Percentiles rank a stretch among this genome's conserved stretches.
These are phyloP conservation scores for Cutaneotrichosporon daszewskae DNA, from an alignment of 1,284 basidiomycete genomes.

Conservation along the genomic window DNA sequence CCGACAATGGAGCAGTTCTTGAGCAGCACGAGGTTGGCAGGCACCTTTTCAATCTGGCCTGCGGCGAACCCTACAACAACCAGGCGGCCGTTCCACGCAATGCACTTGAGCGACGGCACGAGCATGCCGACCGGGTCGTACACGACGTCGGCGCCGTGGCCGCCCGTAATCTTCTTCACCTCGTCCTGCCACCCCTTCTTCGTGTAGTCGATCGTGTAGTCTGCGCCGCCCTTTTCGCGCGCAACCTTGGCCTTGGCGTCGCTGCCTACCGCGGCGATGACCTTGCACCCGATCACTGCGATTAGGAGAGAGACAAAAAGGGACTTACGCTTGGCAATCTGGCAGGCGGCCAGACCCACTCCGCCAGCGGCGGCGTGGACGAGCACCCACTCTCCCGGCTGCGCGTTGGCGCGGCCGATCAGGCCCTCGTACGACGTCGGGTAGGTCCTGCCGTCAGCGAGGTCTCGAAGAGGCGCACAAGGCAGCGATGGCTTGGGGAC, in stretches of 20 bases:
- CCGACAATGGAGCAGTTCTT: constrained; percentile 81
- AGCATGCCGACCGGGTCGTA: constrained; percentile 73
- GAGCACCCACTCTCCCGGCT: constrained; percentile 78
- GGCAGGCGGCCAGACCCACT: constrained; percentile 84
- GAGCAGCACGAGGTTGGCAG: constrained; percentile 78
- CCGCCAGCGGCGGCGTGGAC: constrained; percentile 80
- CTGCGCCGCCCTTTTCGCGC: constrained; percentile 44
- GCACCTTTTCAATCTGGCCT: constrained; percentile 83
- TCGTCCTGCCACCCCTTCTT: constrained; percentile 49
- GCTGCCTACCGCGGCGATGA: constrained; percentile 50
- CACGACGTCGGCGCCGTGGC: constrained; percentile 78
- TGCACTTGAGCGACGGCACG: constrained; percentile 63
- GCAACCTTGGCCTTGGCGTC: constrained; percentile 48
- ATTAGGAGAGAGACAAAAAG: neutral
- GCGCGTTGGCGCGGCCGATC: constrained; percentile 71
- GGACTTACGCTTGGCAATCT: constrained; percentile 65
- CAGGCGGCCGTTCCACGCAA: constrained; percentile 88
- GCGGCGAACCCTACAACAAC: constrained; percentile 88
- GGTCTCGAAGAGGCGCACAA: no score
- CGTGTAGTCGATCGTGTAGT: constrained; percentile 48
- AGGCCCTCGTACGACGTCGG: constrained; percentile 64
- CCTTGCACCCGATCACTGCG: constrained; percentile 45
- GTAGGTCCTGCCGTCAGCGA: constrained; percentile 9
- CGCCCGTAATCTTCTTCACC: constrained; percentile 61
- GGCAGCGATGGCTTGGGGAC: no score